A percentile compares a stretch with the other conserved stretches of the same genome.
Evolutionary conservation across 148 eudicot genomes (phyloP).

Genomic region (Nyssa sinensis): DNA sequence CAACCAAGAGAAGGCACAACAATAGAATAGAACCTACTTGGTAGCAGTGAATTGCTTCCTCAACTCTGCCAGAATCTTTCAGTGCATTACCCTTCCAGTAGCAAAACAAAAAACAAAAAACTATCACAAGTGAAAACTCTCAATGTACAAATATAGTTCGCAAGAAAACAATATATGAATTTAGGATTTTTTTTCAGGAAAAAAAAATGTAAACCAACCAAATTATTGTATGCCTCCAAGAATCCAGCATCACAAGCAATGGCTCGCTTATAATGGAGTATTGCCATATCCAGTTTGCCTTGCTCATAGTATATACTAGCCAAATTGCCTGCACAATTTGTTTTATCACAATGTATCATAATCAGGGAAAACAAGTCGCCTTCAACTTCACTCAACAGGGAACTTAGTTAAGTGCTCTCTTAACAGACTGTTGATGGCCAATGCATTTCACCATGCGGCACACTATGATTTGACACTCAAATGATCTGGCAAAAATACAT

Average conservation of each 20-base stretch:
- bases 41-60: conserved; percentile 81
- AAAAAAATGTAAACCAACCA: conserved; percentile 50
- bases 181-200: no score
- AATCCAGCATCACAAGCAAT: conserved; percentile 75
- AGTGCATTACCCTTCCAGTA: conserved; percentile 77
- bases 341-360: background rate
- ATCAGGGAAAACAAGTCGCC: background rate
- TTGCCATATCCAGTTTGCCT: conserved; percentile 86
- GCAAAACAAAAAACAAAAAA: conserved; percentile 6
- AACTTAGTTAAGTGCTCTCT: background rate
- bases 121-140: conserved; percentile 1
- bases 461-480: no score
- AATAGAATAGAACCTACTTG: conserved; percentile 46
- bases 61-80: conserved; percentile 84
- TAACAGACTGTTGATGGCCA: no score
- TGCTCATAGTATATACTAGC: conserved; percentile 85
- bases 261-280: conserved; percentile 76
- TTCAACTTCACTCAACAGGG: background rate
- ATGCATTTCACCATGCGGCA: no score
- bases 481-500: no score
- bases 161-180: background rate
- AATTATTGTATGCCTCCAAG: conserved; percentile 90
- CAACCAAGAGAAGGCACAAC: background rate
- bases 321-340: conserved; percentile 61
- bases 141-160: background rate